Evolutionary conservation across 2,329 filamentous ascomycete species (phyloP).

Genomic region (Seiridium cupressi): DNA sequence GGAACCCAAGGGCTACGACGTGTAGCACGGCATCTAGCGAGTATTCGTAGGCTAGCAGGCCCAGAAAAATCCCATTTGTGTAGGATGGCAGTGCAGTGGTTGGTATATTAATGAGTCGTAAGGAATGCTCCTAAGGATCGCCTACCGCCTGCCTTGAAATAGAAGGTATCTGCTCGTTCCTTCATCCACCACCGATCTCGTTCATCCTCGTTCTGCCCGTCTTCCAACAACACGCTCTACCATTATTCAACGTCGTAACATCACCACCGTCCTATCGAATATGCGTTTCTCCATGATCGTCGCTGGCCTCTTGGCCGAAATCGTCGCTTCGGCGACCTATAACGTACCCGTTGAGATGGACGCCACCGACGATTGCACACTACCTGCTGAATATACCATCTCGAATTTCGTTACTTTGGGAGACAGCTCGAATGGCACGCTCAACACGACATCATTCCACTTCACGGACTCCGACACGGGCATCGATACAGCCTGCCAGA

Average conservation of each 20-base stretch:
- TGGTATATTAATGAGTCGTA: neutral
- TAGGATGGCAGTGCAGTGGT: neutral
- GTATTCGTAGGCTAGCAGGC: neutral
- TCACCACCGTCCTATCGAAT: neutral
- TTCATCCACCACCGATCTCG: neutral
- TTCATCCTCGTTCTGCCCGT: neutral
- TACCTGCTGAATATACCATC: slow-evolving; percentile 23
- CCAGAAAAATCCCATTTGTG: neutral
- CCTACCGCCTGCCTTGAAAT: neutral
- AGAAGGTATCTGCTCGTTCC: slow-evolving; percentile 1
- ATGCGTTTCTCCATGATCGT: slow-evolving; percentile 18
- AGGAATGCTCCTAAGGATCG: neutral
- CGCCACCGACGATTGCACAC: slow-evolving; percentile 16
- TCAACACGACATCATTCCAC: slow-evolving; percentile 20
- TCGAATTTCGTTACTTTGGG: slow-evolving; percentile 22
- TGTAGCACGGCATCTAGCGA: neutral
- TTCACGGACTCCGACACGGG: slow-evolving; percentile 23
- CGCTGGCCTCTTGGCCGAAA: slow-evolving; percentile 19
- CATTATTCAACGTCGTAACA: neutral
- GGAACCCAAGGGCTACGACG: slow-evolving; percentile 6
- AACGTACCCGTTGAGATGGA: slow-evolving; percentile 18
- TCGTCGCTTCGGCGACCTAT: slow-evolving; percentile 22
- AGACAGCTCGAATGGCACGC: slow-evolving; percentile 15
- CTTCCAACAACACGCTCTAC: neutral
- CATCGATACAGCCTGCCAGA: slow-evolving; percentile 23